phyloP scores from a whole-genome alignment of 306 rosid species.

The cucumber (Cucumis sativus) region DNA sequence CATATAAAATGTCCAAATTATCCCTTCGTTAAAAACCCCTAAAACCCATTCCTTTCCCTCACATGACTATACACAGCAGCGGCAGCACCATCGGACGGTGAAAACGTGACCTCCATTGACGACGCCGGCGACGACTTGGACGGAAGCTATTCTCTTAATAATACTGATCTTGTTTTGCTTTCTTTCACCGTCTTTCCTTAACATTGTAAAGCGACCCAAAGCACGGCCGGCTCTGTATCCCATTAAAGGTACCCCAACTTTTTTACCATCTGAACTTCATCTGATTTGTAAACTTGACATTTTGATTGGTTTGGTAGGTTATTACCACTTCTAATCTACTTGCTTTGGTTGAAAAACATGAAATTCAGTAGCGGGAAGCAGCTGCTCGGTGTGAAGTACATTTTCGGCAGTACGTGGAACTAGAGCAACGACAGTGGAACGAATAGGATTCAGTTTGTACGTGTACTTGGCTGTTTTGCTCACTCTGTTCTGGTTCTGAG shows the following conservation, averaged over 20 bases:
- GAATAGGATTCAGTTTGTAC: background rate
- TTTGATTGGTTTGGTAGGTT: background rate
- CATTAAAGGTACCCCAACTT: background rate
- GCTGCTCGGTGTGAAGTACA: background rate
- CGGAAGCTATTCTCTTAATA: background rate
- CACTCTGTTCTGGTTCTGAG: background rate
- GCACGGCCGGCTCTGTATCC: background rate
- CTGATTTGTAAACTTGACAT: background rate
- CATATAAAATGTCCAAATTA: too few relatives aligned
- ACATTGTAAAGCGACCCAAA: background rate
- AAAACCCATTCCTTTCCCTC: too few relatives aligned
- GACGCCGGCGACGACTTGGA: background rate
- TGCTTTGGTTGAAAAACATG: background rate
- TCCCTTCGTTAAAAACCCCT: too few relatives aligned
- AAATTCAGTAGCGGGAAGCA: background rate
- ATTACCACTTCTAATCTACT: background rate
- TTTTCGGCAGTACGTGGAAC: background rate
- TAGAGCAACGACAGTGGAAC: background rate
- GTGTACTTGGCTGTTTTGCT: background rate
- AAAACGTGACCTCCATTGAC: too few relatives aligned
- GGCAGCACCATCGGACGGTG: too few relatives aligned
- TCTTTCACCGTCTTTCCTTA: background rate
- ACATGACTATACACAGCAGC: background rate
- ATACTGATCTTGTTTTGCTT: background rate
- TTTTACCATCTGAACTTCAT: background rate